These are phyloP conservation scores for Penicillium salamii DNA, from an alignment of 495 filamentous ascomycete species.

Conservation along the genomic window DNA sequence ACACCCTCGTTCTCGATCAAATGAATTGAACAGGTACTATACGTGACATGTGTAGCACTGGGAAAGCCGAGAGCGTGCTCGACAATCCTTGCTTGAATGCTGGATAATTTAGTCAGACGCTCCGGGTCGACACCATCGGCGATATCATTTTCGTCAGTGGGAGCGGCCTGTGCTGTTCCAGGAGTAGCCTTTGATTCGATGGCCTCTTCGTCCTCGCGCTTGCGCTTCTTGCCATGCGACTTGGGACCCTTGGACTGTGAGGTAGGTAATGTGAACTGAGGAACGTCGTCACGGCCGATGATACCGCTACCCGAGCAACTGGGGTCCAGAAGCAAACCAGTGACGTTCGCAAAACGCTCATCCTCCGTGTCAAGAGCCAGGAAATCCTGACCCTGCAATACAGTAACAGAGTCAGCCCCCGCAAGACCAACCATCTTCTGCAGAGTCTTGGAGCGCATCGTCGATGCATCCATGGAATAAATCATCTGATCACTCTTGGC, in stretches of 20 bases:
- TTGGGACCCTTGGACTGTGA: slow-evolving; percentile 13
- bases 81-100: slow-evolving; percentile 73
- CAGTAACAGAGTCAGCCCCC: slow-evolving; percentile 60
- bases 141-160: slow-evolving; percentile 38
- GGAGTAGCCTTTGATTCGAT: slow-evolving; percentile 12
- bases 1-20: slow-evolving; percentile 85
- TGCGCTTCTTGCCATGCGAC: slow-evolving; percentile 45
- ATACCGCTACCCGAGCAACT: slow-evolving; percentile 95
- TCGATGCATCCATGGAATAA: slow-evolving; percentile 44
- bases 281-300: slow-evolving; percentile 75
- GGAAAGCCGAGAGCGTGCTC: slow-evolving; percentile 83
- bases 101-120: slow-evolving; percentile 68
- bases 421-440: slow-evolving; percentile 79
- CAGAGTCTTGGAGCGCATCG: slow-evolving; percentile 62
- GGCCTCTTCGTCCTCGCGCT: slow-evolving; percentile 24
- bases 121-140: slow-evolving; percentile 26
- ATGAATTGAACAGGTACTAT: slow-evolving; percentile 90
- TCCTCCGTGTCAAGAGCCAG: slow-evolving; percentile 64
- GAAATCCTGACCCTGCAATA: slow-evolving; percentile 76
- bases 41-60: slow-evolving; percentile 71
- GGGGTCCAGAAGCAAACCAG: slow-evolving; percentile 80
- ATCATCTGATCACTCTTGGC: slow-evolving; percentile 26
- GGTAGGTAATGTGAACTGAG: slow-evolving; percentile 51
- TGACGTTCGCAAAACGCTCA: slow-evolving; percentile 54
- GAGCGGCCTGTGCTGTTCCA: slow-evolving; percentile 13